A percentile compares a stretch with the other conserved stretches of the same genome.
phyloP scores from a whole-genome alignment of 768 basidiomycete genomes.

The Tulasnella sp. region DNA sequence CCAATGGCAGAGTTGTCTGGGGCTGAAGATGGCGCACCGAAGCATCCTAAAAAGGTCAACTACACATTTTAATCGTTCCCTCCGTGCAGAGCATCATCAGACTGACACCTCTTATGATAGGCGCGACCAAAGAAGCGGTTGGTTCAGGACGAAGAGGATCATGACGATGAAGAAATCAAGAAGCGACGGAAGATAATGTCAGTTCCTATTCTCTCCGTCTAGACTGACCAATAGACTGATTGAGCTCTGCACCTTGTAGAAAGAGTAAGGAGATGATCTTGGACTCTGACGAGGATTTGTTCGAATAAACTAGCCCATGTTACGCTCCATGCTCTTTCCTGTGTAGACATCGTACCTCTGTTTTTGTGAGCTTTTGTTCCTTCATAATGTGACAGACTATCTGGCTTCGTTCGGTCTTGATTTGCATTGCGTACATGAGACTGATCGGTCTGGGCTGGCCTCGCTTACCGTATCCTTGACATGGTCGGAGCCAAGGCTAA shows the following conservation, averaged over 20 bases:
- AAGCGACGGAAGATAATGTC: conserved; percentile 43
- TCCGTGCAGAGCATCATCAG: no score
- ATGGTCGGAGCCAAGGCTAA: no score
- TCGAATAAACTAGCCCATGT: no score
- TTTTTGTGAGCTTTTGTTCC: no score
- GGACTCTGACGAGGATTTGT: conserved; percentile 56
- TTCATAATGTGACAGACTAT: no score
- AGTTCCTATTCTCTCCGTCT: neutral
- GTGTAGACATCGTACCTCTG: no score
- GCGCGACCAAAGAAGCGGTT: conserved; percentile 54
- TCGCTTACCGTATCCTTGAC: no score
- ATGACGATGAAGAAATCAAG: conserved; percentile 48
- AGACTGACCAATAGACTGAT: neutral
- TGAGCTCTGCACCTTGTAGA: conserved; percentile 32
- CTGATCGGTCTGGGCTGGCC: no score
- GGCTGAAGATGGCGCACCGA: conserved; percentile 19
- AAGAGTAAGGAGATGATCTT: conserved; percentile 84
- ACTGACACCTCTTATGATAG: neutral
- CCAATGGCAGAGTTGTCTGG: conserved; percentile 8
- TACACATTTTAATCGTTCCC: neutral
- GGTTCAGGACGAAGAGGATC: conserved; percentile 68
- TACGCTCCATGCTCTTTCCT: no score
- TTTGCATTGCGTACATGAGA: no score
- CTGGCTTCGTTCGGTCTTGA: no score
- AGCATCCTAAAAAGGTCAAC: conserved; percentile 59